phyloP scores from a whole-genome alignment of 2,329 filamentous ascomycete genomes.

The Zasmidium citrigriseum region DNA sequence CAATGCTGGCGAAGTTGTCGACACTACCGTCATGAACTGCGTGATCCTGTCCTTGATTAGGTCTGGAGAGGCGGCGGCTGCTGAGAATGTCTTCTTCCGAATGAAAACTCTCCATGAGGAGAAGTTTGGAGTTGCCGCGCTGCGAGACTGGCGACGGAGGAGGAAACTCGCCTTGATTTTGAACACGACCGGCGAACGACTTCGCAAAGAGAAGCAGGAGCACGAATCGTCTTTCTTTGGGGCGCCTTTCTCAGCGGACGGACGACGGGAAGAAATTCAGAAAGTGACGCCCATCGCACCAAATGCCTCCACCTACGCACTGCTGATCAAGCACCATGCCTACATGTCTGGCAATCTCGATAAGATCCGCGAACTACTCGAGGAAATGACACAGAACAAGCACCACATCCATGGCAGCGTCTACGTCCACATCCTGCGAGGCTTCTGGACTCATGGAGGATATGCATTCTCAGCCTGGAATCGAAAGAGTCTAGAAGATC shows the following conservation, averaged over 20 bases:
- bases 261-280: conserved; percentile 59
- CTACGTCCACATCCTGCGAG: conserved; percentile 79
- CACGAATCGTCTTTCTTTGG: conserved; percentile 47
- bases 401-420: conserved; percentile 73
- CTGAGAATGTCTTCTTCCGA: conserved; percentile 76
- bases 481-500: conserved; percentile 63
- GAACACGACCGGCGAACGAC: conserved; percentile 43
- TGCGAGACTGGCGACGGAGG: conserved; percentile 43
- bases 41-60: conserved; percentile 77
- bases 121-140: conserved; percentile 33
- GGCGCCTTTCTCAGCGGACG: conserved; percentile 21
- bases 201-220: conserved; percentile 52
- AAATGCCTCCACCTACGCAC: conserved; percentile 75
- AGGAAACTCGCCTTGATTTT: conserved; percentile 51
- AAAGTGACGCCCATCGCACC: conserved; percentile 67
- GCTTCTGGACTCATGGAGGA: conserved; percentile 74
- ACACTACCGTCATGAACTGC: conserved; percentile 83
- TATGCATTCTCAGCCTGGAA: conserved; percentile 71
- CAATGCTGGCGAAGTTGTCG: conserved; percentile 81
- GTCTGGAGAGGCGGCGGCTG: conserved; percentile 73
- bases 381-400: conserved; percentile 73
- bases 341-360: conserved; percentile 68
- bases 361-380: conserved; percentile 69
- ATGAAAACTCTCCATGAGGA: conserved; percentile 70
- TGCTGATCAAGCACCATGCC: conserved; percentile 76